Conservation (phyloP, 495 filamentous ascomycete genomes). For the Trichoderma virens region DNA sequence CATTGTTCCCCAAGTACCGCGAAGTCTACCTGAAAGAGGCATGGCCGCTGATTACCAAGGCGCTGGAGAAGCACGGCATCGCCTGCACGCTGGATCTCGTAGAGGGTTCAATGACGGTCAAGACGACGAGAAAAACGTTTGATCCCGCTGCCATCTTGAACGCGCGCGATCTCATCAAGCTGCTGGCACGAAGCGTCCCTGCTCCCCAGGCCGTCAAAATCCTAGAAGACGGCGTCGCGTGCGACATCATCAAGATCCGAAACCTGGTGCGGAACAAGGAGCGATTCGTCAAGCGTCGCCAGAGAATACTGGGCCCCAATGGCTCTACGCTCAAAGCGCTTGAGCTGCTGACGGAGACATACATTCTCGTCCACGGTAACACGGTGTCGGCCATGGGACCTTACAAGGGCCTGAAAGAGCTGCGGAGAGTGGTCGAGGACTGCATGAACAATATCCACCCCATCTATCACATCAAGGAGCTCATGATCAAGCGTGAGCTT, state of each 20-base stretch:
- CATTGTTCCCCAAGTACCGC: conserved; percentile 95
- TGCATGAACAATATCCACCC: conserved; percentile 93
- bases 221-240: conserved; percentile 79
- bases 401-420: conserved; percentile 88
- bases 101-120: conserved; percentile 92
- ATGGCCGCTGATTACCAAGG: conserved; percentile 75
- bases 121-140: conserved; percentile 85
- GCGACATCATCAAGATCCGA: conserved; percentile 89
- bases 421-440: conserved; percentile 83
- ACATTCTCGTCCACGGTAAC: conserved; percentile 95
- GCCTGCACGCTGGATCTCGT: conserved; percentile 88
- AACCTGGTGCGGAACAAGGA: conserved; percentile 91
- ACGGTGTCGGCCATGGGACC: conserved; percentile 87
- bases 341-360: conserved; percentile 88
- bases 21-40: conserved; percentile 88
- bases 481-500: conserved; percentile 99
- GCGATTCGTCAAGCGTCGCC: conserved; percentile 91
- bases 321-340: conserved; percentile 87
- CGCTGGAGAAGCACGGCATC: conserved; percentile 74
- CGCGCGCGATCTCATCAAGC: conserved; percentile 86
- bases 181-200: conserved; percentile 85
- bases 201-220: conserved; percentile 91
- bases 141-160: conserved; percentile 94
- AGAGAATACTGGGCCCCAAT: conserved; percentile 54
- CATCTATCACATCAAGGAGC: conserved; percentile 76